phyloP scores from a whole-genome alignment of 1,284 basidiomycete species.

The Heliocybe sulcata region DNA sequence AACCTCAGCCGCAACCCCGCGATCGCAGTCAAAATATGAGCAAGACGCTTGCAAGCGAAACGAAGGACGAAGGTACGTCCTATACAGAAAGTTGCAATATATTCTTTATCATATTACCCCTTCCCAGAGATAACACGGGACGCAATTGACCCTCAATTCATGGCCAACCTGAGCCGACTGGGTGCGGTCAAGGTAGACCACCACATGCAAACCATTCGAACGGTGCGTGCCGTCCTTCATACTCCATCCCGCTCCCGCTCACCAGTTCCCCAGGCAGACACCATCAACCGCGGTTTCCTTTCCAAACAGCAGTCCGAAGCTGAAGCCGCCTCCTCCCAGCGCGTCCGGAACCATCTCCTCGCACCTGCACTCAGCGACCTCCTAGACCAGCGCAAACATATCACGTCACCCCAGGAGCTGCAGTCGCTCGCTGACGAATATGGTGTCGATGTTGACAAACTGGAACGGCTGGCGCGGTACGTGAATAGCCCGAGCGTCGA shows the following conservation, averaged over 20 bases:
- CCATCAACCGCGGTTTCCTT: conserved; percentile 39
- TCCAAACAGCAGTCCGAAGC: conserved; percentile 48
- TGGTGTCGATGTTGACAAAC: conserved; percentile 45
- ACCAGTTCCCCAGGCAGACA: conserved; percentile 17
- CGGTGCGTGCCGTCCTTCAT: conserved; percentile 33
- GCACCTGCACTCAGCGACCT: conserved; percentile 52
- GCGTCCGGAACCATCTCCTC: conserved; percentile 44
- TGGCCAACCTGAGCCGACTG: conserved; percentile 61
- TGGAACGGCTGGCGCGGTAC: conserved; percentile 51
- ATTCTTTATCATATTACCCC: neutral
- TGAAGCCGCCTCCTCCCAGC: conserved; percentile 34
- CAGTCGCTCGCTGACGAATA: conserved; percentile 46
- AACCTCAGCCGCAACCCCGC: conserved; percentile 6
- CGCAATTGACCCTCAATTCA: conserved; percentile 68
- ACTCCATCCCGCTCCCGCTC: conserved; percentile 3
- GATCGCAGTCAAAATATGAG: conserved; percentile 5
- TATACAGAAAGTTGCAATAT: conserved; percentile 7
- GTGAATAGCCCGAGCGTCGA: conserved; percentile 70
- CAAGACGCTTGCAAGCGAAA: conserved; percentile 38
- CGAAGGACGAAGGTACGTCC: conserved; percentile 45
- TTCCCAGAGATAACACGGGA: conserved; percentile 60
- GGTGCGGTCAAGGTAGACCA: conserved; percentile 72
- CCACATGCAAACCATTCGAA: conserved; percentile 45
- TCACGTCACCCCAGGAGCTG: conserved; percentile 34
- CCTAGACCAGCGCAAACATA: conserved; percentile 60